Percentiles rank a stretch among this genome's conserved stretches.
Evolutionary conservation across 2,329 filamentous ascomycete species (phyloP).

Genomic region (Neobulgaria alba): DNA sequence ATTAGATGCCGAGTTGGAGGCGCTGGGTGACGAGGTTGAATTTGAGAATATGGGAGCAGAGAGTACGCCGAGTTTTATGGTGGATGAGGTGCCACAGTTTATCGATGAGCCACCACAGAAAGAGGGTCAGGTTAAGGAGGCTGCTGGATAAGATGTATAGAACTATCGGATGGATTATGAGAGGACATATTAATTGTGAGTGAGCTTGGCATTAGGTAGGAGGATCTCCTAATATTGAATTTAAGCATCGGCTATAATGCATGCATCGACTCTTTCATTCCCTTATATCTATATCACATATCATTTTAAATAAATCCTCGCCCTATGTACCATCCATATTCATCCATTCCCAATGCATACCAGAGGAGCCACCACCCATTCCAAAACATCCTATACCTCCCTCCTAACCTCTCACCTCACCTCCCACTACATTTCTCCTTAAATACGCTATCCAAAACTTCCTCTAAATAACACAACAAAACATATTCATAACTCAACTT

Average conservation of each 20-base stretch:
- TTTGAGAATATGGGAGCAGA: conserved; percentile 55
- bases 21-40: conserved; percentile 88
- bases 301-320: too few species aligned
- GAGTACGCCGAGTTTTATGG: conserved; percentile 72
- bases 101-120: conserved; percentile 81
- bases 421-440: too few species aligned
- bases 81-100: conserved; percentile 66
- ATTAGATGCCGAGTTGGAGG: conserved; percentile 91
- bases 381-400: too few species aligned
- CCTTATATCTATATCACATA: too few species aligned
- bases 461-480: too few species aligned
- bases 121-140: conserved; percentile 72
- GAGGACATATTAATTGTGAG: not conserved
- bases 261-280: too few species aligned
- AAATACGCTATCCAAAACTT: too few species aligned
- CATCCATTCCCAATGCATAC: too few species aligned
- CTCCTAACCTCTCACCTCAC: too few species aligned
- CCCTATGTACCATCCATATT: too few species aligned
- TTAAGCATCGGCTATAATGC: not conserved
- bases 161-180: not conserved
- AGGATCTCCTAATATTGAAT: conserved; percentile 4
- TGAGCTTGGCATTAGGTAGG: not conserved
- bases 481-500: too few species aligned
- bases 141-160: conserved; percentile 42
- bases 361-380: too few species aligned